A percentile compares a stretch with the other conserved stretches of the same genome.
Conservation (phyloP, 805 yeast species). For the Metschnikowia arizonensis region DNA sequence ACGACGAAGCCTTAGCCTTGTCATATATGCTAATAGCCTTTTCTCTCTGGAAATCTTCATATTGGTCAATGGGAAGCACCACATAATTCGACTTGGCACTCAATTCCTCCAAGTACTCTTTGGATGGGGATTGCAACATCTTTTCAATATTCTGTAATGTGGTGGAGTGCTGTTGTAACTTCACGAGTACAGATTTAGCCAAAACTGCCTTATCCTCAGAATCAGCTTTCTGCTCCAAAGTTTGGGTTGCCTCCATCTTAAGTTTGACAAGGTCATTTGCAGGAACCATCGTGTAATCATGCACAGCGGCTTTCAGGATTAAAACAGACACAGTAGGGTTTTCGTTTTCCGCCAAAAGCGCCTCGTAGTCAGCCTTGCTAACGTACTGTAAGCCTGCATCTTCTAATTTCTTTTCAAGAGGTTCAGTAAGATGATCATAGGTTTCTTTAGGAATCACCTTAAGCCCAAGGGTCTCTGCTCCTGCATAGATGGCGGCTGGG, state of each 20-base stretch:
- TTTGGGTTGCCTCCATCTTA: slow-evolving; percentile 10
- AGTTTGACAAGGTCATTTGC: slow-evolving; percentile 11
- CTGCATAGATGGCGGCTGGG: slow-evolving; percentile 21
- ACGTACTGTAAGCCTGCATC: slow-evolving; percentile 12
- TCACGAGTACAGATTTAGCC: slow-evolving; percentile 18
- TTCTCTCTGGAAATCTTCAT: slow-evolving; percentile 4
- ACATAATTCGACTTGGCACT: slow-evolving; percentile 9
- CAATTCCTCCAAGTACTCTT: slow-evolving; percentile 6
- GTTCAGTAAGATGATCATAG: slow-evolving; percentile 1
- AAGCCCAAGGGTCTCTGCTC: slow-evolving; percentile 18
- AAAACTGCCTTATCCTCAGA: slow-evolving; percentile 15
- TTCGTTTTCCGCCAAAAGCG: slow-evolving; percentile 4
- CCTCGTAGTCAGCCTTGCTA: slow-evolving; percentile 8
- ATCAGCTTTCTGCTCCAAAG: slow-evolving; percentile 18
- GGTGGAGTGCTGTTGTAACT: slow-evolving; percentile 10
- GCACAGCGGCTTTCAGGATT: slow-evolving; percentile 9
- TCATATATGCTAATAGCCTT: slow-evolving; percentile 14
- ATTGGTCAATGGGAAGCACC: slow-evolving; percentile 7
- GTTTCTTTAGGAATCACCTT: slow-evolving; percentile 9
- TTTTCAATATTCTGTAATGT: slow-evolving; percentile 3
- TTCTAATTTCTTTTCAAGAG: slow-evolving; percentile 9
- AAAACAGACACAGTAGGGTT: slow-evolving; percentile 10
- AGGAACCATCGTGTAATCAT: slow-evolving; percentile 9
- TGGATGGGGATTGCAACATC: slow-evolving; percentile 11
- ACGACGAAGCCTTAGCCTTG: slow-evolving; percentile 10